A percentile compares a stretch with the other conserved stretches of the same genome.
Conservation (phyloP, 345 rosid genomes). For the Eutrema yunnanense region DNA sequence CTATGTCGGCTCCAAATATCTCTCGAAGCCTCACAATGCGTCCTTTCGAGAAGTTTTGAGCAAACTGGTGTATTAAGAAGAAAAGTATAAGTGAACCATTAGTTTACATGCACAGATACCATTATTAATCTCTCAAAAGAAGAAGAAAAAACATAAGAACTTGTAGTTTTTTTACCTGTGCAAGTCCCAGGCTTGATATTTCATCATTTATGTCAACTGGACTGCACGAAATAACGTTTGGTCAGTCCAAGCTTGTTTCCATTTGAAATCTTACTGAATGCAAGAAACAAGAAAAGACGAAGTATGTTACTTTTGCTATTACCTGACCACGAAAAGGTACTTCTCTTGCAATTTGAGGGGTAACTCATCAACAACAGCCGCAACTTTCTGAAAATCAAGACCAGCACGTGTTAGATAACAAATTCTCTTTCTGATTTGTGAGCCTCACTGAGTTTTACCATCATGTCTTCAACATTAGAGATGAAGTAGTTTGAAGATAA, state of each 20-base stretch:
- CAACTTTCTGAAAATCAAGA: conserved; percentile 56
- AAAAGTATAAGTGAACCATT: background rate
- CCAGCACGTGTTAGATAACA: background rate
- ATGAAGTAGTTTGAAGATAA: conserved; percentile 81
- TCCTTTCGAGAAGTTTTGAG: conserved; percentile 54
- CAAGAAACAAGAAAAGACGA: background rate
- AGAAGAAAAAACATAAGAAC: background rate
- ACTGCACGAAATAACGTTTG: conserved; percentile 41
- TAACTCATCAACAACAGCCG: conserved; percentile 62
- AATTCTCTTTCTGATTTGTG: background rate
- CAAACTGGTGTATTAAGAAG: conserved; percentile 47
- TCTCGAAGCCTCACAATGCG: conserved; percentile 73
- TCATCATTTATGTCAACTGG: conserved; percentile 73
- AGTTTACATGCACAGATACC: background rate
- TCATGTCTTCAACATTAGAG: conserved; percentile 60
- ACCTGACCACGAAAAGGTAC: conserved; percentile 87
- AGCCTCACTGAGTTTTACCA: conserved; percentile 41
- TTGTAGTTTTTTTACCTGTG: conserved; percentile 46
- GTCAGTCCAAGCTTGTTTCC: conserved; percentile 4
- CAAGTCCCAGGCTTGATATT: conserved; percentile 75
- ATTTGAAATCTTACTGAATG: background rate
- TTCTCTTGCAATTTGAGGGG: conserved; percentile 72
- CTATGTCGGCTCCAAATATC: conserved; percentile 66
- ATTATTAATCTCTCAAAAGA: background rate
- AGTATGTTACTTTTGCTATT: conserved; percentile 8